Percentiles rank a stretch among this genome's conserved stretches.
phyloP scores from a whole-genome alignment of 225 moss, liverwort and hornwort genomes.

The Pleurozium schreberi region DNA sequence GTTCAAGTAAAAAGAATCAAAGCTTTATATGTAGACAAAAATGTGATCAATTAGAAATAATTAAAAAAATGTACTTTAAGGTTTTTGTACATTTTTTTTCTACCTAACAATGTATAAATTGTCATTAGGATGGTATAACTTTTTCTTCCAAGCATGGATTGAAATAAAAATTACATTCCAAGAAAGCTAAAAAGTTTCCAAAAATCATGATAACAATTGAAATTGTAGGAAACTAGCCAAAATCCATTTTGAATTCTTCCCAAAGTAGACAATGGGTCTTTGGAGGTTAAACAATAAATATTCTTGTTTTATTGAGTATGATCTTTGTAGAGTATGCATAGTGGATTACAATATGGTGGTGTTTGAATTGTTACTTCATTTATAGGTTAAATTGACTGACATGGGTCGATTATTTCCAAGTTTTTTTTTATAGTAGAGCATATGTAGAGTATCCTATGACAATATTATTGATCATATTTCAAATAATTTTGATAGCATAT shows the following conservation, averaged over 20 bases:
- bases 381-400: not conserved
- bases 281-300: not conserved
- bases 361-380: not conserved
- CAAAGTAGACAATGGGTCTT: no score
- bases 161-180: not conserved
- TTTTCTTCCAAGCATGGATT: not conserved
- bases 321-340: not conserved
- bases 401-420: not conserved
- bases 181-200: not conserved
- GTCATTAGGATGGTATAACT: not conserved
- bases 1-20: no score
- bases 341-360: accelerated
- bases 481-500: not conserved
- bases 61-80: no score
- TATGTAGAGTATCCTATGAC: not conserved
- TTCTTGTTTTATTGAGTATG: not conserved
- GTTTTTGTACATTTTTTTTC: no score
- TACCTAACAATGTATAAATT: no score
- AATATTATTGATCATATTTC: not conserved
- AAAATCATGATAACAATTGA: not conserved
- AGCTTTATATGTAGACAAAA: no score
- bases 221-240: not conserved
- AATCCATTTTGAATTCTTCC: no score
- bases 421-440: not conserved
- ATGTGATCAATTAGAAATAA: no score